A percentile compares a stretch with the other conserved stretches of the same genome.
Conservation (phyloP, 441 rosid genomes). For the Manihot esculenta region DNA sequence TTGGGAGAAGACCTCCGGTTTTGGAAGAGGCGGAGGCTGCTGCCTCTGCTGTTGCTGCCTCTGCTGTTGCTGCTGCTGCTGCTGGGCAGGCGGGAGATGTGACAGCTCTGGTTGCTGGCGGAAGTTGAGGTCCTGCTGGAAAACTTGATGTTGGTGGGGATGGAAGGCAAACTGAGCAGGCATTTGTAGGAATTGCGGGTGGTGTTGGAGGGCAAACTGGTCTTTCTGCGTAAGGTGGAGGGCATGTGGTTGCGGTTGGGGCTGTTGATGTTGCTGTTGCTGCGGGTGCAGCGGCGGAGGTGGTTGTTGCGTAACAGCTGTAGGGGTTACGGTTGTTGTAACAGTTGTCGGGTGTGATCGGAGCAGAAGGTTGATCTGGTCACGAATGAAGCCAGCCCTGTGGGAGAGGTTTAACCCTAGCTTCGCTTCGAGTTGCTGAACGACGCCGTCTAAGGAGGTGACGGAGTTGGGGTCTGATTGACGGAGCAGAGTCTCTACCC, state of each 20-base stretch:
- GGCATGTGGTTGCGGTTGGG: conserved; percentile 18
- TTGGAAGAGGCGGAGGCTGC: conserved; percentile 18
- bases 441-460: conserved; percentile 51
- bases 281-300: conserved; percentile 17
- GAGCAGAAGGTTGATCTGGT: conserved; percentile 42
- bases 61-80: conserved; percentile 6
- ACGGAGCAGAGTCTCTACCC: conserved; percentile 33
- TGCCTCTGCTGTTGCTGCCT: conserved; percentile 2
- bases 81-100: conserved; percentile 26
- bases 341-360: conserved; percentile 20
- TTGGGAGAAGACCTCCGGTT: conserved; percentile 31
- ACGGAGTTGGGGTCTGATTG: conserved; percentile 31
- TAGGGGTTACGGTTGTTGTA: conserved; percentile 20
- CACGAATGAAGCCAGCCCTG: conserved; percentile 42
- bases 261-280: conserved; percentile 12
- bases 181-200: conserved; percentile 47
- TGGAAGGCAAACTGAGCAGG: conserved; percentile 54
- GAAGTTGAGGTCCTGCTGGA: conserved; percentile 58
- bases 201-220: conserved; percentile 64
- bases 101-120: conserved; percentile 39
- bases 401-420: conserved; percentile 46
- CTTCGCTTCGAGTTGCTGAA: conserved; percentile 41
- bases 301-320: conserved; percentile 5
- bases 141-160: conserved; percentile 23
- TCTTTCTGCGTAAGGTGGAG: conserved; percentile 37